These are phyloP conservation scores for Morella rubra DNA, from an alignment of 306 rosid species.

Conservation along the genomic window DNA sequence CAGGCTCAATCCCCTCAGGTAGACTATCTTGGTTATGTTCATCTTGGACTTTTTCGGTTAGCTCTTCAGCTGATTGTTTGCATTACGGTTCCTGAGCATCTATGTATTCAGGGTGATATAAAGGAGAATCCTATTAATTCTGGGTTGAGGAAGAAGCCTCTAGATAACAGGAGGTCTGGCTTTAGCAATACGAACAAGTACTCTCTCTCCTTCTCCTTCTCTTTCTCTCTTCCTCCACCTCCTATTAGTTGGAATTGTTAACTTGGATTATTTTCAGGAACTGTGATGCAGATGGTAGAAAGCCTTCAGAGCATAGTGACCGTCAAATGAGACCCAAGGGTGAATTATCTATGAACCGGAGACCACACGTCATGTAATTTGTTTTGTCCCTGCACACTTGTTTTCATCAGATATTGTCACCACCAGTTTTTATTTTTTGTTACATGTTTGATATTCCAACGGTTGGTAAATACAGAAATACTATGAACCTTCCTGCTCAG, in stretches of 20 bases:
- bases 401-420: not conserved
- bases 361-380: conserved; percentile 17
- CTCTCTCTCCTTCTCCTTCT: not conserved
- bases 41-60: not conserved
- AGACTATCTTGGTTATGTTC: not conserved
- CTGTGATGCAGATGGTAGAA: conserved; percentile 14
- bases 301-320: not conserved
- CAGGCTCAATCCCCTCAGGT: conserved; percentile 28
- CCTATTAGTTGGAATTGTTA: not conserved
- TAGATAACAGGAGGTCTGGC: conserved; percentile 23
- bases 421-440: not conserved
- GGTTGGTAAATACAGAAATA: conserved; percentile 20
- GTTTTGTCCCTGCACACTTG: not conserved
- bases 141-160: conserved; percentile 16
- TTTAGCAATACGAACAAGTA: not conserved
- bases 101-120: conserved; percentile 14
- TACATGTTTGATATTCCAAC: not conserved
- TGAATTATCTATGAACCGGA: conserved; percentile 15
- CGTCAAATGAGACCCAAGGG: conserved; percentile 5
- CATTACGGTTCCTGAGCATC: not conserved
- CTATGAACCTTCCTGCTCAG: conserved; percentile 1
- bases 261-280: conserved; percentile 7
- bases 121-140: conserved; percentile 10
- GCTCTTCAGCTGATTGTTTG: conserved; percentile 1
- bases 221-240: not conserved